These are phyloP conservation scores for Crassisporium funariophilum DNA, from an alignment of 768 basidiomycete genomes.

Conservation along the genomic window DNA sequence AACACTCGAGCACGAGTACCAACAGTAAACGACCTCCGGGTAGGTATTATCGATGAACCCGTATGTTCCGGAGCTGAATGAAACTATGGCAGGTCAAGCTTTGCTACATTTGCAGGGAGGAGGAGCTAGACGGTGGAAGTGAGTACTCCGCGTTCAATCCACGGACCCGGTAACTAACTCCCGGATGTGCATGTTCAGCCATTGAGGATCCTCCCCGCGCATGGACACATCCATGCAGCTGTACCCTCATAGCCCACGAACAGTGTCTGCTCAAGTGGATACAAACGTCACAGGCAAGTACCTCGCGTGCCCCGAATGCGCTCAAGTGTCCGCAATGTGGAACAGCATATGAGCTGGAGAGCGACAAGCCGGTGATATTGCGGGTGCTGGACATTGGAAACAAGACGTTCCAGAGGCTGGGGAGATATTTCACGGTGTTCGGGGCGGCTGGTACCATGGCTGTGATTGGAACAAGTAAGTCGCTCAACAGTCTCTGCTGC, in stretches of 20 bases:
- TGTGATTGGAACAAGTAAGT: constrained; percentile 65
- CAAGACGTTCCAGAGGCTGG: constrained; percentile 48
- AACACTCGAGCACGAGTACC: no score
- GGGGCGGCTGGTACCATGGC: constrained; percentile 52
- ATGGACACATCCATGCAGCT: constrained; percentile 83
- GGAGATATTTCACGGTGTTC: constrained; percentile 52
- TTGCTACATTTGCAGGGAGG: constrained; percentile 81
- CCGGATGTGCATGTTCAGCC: constrained; percentile 24
- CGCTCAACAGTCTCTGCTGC: not conserved
- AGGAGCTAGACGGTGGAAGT: constrained; percentile 57
- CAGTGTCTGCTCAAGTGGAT: constrained; percentile 82
- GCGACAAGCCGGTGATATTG: constrained; percentile 58
- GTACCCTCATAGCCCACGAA: constrained; percentile 81
- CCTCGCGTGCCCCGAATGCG: constrained; percentile 59
- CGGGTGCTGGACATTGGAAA: constrained; percentile 54
- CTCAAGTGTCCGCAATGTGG: constrained; percentile 83
- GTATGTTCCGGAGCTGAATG: not conserved
- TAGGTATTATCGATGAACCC: constrained; percentile 12
- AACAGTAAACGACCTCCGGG: constrained; percentile 34
- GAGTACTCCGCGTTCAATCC: constrained; percentile 13
- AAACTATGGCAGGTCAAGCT: constrained; percentile 55
- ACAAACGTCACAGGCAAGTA: constrained; percentile 61
- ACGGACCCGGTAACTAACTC: not conserved
- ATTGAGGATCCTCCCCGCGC: constrained; percentile 49
- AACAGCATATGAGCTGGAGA: constrained; percentile 65